Conservation (phyloP, 1,284 basidiomycete genomes). For the Boletus semigastroideus region DNA sequence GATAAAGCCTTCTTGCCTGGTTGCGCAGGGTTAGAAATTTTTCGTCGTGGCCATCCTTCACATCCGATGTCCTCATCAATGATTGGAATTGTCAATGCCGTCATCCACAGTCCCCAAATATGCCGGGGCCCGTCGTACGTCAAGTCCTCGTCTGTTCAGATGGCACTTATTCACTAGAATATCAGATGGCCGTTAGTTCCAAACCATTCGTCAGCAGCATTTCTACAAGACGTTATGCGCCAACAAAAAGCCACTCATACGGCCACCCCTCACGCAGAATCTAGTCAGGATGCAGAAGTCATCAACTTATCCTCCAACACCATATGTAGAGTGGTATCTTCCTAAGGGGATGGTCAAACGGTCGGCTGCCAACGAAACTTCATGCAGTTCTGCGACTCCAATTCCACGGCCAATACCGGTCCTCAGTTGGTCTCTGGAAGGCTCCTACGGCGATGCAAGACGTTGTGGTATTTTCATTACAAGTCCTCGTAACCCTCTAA, state of each 20-base stretch:
- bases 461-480: no score
- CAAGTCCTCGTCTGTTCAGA: background rate
- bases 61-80: background rate
- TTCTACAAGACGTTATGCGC: constrained; percentile 6
- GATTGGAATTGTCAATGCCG: background rate
- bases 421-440: no score
- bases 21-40: background rate
- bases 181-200: background rate
- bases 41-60: background rate
- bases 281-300: background rate
- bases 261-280: no score
- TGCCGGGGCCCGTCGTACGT: constrained; percentile 4
- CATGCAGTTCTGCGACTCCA: no score
- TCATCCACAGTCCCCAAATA: background rate
- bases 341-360: background rate
- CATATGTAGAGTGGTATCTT: no score
- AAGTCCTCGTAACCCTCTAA: background rate
- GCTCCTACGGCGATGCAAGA: no score
- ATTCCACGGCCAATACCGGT: no score
- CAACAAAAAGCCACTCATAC: background rate
- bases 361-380: no score
- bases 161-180: background rate
- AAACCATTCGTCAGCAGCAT: constrained; percentile 10
- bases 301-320: background rate
- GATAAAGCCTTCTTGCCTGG: background rate